A percentile compares a stretch with the other conserved stretches of the same genome.
phyloP scores from a whole-genome alignment of 73 alveolate genomes.

The Breviolum minutum region DNA sequence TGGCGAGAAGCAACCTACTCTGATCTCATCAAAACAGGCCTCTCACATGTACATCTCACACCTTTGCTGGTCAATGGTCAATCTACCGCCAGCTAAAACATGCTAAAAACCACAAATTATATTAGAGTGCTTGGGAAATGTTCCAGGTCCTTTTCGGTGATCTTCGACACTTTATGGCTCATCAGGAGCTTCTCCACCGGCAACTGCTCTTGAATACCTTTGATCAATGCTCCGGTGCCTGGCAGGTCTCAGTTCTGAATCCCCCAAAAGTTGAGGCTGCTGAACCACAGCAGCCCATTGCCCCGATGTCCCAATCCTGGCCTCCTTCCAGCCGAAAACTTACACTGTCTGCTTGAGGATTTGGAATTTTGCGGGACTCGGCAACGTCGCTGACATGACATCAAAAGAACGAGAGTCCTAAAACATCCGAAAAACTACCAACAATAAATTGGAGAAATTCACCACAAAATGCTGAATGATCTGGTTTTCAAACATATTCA shows the following conservation, averaged over 20 bases:
- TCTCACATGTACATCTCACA: not conserved
- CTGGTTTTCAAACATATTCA: too few species aligned
- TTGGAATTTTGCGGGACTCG: not conserved
- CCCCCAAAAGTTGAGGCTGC: too few species aligned
- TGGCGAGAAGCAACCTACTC: not conserved
- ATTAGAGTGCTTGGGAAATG: not conserved
- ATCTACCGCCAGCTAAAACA: too few species aligned
- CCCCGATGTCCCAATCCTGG: too few species aligned
- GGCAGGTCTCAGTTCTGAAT: too few species aligned
- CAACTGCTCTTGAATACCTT: slow-evolving; percentile 9
- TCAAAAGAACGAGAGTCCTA: too few species aligned
- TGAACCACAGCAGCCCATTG: too few species aligned
- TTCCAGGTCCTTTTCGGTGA: not conserved
- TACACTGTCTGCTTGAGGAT: slow-evolving; percentile 13
- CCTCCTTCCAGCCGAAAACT: slow-evolving; percentile 28
- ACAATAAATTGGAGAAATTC: not conserved
- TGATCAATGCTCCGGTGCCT: slow-evolving; percentile 30
- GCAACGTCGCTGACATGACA: not conserved
- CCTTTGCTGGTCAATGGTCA: not conserved
- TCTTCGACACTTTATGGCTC: not conserved
- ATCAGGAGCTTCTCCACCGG: slow-evolving; percentile 3
- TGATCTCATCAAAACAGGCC: not conserved
- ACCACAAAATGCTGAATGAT: not conserved
- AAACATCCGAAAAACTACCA: too few species aligned
- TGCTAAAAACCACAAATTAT: too few species aligned